Evolutionary conservation across 306 rosid genomes (phyloP), one percentile per base, ranked within the genome.

Genomic region (Citrullus amarus): DNA sequence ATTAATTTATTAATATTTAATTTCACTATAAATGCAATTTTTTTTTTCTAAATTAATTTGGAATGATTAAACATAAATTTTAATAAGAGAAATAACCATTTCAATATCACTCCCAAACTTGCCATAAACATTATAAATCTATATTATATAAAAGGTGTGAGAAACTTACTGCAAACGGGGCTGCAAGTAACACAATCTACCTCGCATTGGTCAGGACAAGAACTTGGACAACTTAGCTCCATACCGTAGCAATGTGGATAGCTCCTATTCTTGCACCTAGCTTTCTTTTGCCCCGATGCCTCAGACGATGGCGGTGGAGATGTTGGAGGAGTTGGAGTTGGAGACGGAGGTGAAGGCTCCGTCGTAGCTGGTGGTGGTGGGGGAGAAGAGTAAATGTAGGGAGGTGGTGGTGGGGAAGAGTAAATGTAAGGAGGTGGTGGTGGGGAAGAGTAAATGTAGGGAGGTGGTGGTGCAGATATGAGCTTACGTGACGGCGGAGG

Each of bases 121-220:
- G 1, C 28, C 1, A 25, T 25, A 34, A 4, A 34, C 5, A 6
- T 39, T 39, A 39, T 5, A 39, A 39, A 43, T 11, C 11, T 6
- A n/a, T 56, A 16, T 54, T 25, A 25, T 0, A 0, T 25, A 25
- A 2, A 55, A 62, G 6, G 9, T 5, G 44, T 30, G 69, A 62
- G 69, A 32, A 74, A 48, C 93, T 88, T 91, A 89, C 91, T 77
- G 81, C 93, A 91, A 71, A 91, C 80, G 1, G 93, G 90, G 56
- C 86, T 91, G 84, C 91, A 90, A 82, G 87, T 83, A 77, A 67
- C 38, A 82, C 90, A 87, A 11, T 90, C 91, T 55, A 88, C 86
- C 75, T 88, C 87, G 70, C 96, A 88, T 8, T 81, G 88, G 67
- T 44, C 65, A 25, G 85, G 87, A 79, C 89, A 88, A 16, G 84